Base-by-base conservation (phyloP, 139 green algal genomes). In the Closterium sp. region DNA sequence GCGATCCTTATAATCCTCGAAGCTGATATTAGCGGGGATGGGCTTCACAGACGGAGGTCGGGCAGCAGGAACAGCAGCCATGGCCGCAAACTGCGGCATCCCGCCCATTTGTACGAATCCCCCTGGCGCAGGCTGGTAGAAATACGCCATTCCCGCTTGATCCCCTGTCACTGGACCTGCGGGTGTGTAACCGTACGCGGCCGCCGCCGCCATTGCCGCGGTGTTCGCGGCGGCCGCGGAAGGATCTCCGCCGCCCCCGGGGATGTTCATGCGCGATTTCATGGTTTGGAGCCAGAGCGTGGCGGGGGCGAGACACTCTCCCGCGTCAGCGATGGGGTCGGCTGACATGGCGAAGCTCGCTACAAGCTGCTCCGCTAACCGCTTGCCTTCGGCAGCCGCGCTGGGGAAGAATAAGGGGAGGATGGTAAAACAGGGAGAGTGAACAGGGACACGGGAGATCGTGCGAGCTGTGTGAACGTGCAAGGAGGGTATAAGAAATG, bases 281-380 rank as follows among this genome's bases (percentile, higher is more conserved):
- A 93, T 91, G n/a, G n/a, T 27, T n/a, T 91, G 85, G 38, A 93
- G 85, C 91, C 91, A 93, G 45, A 93, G 87, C 86, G 91, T 50
- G 50, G 91, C 91, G 31, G 91, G 21, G n/a, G 91, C 91, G 21
- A 93, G 85, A 50, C 91, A 93, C 29, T 93, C 91, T 24, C 85
- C 29, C 19, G 91, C 91, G 32, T 93, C 91, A 27, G n/a, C 91
- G 85, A 91, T 86, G 21, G 91, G 91, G 70, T 93, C 91, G 62
- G 91, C 42, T 86, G 91, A 93, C 27, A 31, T 32, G 27, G 85
- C 91, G 31, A 91, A 93, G 21, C 24, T 29, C 22, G 85, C 85
- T 11, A 93, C 30, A 29, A 93, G 91, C 87, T 93, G 91, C 91
- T 93, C 91, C 27, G 91, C 91, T 28, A 93, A 28, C 28, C 31